Conservation (phyloP, 139 green algal species). For the Spirogloea muscicola region DNA sequence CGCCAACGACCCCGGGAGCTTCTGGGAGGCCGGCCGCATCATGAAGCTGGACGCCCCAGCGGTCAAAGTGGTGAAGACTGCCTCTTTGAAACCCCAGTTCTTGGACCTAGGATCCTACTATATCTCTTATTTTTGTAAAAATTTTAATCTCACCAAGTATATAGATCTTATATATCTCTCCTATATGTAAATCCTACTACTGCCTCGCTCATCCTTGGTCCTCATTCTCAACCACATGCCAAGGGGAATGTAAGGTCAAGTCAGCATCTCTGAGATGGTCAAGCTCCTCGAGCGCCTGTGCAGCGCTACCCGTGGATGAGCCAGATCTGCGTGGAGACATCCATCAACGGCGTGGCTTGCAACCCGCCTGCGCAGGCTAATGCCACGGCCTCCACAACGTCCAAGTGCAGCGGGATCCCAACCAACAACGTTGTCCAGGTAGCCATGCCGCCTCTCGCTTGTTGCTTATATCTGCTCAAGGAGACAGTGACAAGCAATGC, state of each 20-base stretch:
- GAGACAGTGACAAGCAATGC: no score
- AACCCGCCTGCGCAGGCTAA: background rate
- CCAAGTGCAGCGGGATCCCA: constrained; percentile 7
- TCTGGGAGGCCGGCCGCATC: background rate
- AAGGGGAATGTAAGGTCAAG: no score
- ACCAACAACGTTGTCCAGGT: background rate
- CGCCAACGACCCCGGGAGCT: background rate
- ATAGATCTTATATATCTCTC: background rate
- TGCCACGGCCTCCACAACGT: background rate
- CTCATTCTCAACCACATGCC: no score
- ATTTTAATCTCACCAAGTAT: no score
- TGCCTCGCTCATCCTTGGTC: background rate
- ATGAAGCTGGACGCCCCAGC: background rate
- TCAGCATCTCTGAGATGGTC: background rate
- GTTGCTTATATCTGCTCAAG: no score
- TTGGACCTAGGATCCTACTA: no score
- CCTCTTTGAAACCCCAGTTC: no score
- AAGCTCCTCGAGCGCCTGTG: background rate
- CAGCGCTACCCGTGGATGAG: background rate
- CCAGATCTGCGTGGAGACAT: background rate
- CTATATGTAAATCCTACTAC: background rate
- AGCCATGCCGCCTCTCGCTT: no score
- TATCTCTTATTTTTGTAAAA: no score
- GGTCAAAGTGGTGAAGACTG: background rate
- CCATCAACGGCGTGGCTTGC: background rate